Conservation (phyloP, 2,329 filamentous ascomycete genomes). For the Aciculosporium take region DNA sequence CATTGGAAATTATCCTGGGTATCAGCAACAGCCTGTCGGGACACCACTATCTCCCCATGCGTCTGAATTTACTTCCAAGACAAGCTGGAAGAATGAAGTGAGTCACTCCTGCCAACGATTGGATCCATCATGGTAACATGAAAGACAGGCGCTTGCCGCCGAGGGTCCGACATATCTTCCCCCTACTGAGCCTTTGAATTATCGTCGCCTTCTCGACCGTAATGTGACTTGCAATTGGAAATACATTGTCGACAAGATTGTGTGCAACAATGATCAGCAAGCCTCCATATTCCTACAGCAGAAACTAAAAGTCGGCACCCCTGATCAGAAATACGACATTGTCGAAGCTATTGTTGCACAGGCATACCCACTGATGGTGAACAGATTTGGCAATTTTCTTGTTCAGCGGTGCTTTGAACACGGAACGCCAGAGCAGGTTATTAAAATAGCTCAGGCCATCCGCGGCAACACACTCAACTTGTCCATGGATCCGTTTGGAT, state of each 20-base stretch:
- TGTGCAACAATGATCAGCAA: conserved; percentile 97
- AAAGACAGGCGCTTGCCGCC: conserved; percentile 20
- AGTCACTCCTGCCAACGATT: conserved; percentile 9
- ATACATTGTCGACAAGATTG: conserved; percentile 98
- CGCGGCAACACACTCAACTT: conserved; percentile 85
- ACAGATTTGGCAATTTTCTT: conserved; percentile 95
- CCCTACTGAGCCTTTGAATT: conserved; percentile 86
- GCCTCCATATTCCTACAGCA: conserved; percentile 98
- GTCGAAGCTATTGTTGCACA: conserved; percentile 92
- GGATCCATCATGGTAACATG: neutral
- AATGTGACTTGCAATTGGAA: conserved; percentile 98
- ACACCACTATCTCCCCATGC: conserved; percentile 60
- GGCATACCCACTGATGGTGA: conserved; percentile 92
- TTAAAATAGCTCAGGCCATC: conserved; percentile 88
- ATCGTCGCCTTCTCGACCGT: conserved; percentile 84
- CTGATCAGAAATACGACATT: conserved; percentile 93
- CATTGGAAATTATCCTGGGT: conserved; percentile 31
- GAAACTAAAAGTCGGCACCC: conserved; percentile 91
- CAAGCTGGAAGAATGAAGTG: conserved; percentile 42
- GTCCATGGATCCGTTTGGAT: conserved; percentile 97
- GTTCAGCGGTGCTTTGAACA: conserved; percentile 99
- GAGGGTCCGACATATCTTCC: conserved; percentile 68
- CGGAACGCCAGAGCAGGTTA: conserved; percentile 83
- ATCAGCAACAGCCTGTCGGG: conserved; percentile 42
- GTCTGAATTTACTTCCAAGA: conserved; percentile 53